These are phyloP conservation scores for Gossypium schwendimanii DNA, from an alignment of 441 rosid species.

Conservation along the genomic window DNA sequence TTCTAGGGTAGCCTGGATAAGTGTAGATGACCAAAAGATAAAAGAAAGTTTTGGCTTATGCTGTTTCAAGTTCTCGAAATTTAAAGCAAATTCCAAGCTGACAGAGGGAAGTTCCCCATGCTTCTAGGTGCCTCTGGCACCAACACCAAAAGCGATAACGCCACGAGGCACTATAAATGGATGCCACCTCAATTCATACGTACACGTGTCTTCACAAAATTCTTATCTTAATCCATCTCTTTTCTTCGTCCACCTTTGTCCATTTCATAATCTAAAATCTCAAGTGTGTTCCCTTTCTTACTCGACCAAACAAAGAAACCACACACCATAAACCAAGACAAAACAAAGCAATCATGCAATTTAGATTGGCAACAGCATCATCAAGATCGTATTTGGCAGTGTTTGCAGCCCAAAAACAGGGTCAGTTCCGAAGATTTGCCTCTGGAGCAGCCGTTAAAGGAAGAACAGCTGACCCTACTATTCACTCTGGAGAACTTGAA, in stretches of 20 bases:
- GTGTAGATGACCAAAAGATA: background rate
- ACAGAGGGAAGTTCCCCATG: constrained; percentile 6
- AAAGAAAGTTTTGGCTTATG: background rate
- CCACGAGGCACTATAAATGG: background rate
- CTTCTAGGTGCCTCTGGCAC: constrained; percentile 15
- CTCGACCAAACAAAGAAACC: background rate
- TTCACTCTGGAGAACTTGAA: constrained; percentile 37
- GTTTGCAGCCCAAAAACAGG: background rate
- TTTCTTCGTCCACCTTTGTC: constrained; percentile 10
- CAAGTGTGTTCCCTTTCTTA: background rate
- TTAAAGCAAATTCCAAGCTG: background rate
- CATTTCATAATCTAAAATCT: background rate
- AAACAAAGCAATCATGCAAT: constrained; percentile 30
- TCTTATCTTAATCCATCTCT: background rate
- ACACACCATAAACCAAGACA: background rate
- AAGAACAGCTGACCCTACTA: constrained; percentile 33
- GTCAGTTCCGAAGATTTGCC: constrained; percentile 21
- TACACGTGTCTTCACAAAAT: constrained; percentile 24
- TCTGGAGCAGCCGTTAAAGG: constrained; percentile 25
- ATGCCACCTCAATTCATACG: constrained; percentile 16
- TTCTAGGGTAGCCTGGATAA: background rate
- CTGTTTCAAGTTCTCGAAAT: background rate
- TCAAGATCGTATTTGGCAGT: constrained; percentile 15
- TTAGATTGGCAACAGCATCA: constrained; percentile 33
- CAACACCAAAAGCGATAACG: background rate